phyloP scores from a whole-genome alignment of 305 asterid genomes.

The Fraxinus sp. region DNA sequence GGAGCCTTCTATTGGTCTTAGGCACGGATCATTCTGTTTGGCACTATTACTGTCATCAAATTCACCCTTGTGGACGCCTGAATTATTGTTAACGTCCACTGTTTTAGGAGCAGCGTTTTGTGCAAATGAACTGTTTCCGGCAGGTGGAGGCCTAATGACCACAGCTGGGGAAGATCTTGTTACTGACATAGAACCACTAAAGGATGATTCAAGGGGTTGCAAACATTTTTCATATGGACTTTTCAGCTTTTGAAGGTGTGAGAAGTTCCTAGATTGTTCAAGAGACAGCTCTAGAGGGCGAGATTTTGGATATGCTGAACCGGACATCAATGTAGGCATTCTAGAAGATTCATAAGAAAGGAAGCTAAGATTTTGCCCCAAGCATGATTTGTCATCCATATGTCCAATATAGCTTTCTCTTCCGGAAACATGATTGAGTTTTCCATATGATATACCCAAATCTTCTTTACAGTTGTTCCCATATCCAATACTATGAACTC shows the following conservation, averaged over 20 bases:
- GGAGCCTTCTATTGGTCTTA: constrained; percentile 31
- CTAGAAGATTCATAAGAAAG: constrained; percentile 40
- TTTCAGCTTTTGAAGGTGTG: constrained; percentile 31
- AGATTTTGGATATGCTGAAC: constrained; percentile 36
- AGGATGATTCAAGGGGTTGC: constrained; percentile 37
- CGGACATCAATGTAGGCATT: constrained; percentile 24
- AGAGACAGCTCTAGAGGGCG: constrained; percentile 29
- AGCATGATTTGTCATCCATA: constrained; percentile 38
- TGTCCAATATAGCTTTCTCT: constrained; percentile 33
- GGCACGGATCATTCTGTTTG: constrained; percentile 37
- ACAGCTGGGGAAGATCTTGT: constrained; percentile 60
- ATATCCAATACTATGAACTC: constrained; percentile 37
- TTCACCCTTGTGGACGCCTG: constrained; percentile 30
- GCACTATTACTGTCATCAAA: constrained; percentile 32
- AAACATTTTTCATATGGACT: constrained; percentile 36
- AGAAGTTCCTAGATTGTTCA: constrained; percentile 31
- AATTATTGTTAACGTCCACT: constrained; percentile 28
- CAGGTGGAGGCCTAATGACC: constrained; percentile 70
- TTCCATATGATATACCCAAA: constrained; percentile 36
- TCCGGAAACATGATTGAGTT: constrained; percentile 35
- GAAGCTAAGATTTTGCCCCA: constrained; percentile 37
- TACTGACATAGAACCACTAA: constrained; percentile 38
- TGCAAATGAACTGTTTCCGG: constrained; percentile 25
- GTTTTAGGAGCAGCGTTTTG: constrained; percentile 33
- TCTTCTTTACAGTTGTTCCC: constrained; percentile 37